Evolutionary conservation across 768 basidiomycete genomes (phyloP), one percentile per base, ranked within the genome.

Genomic region (Hericium coralloides): DNA sequence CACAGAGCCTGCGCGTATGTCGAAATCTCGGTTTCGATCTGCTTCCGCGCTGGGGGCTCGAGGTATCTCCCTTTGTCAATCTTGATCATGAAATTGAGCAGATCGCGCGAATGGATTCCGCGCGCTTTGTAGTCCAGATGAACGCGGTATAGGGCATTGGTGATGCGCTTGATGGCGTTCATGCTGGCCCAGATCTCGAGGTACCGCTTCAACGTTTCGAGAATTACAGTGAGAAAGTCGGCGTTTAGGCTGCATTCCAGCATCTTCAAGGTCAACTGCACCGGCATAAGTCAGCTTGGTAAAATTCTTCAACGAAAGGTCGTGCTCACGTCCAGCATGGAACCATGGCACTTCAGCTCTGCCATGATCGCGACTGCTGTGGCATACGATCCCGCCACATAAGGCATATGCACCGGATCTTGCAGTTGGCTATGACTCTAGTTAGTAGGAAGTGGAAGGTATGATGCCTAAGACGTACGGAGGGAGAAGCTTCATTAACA

Each of bases 181-280:
- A 92, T 88, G 58, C 85, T 88, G 12, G 80, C 79, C 89, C 89
- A 92, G 50, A 91, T 83, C 20, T 80, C 78, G 12, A 80, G 77
- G 63, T 85, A 85, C 7, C 85, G 81, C 58, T 82, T 79, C n/a
- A 92, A 74, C 4, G 82, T 83, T 60, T 87, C 83, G n/a, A 90
- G 76, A 1, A 88, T 78, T 0, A 80, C 79, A 3, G 75, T 74
- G 25, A 90, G 73, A 7, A 83, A 70, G 20, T 85, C 80, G 0
- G 72, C 68, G 37, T 79, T 75, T 4, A 72, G 72, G 2, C 80
- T 75, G 60, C 80, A 75, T 51, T 79, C 76, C 54, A 92, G 69
- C 36, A 84, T 69, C 26, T 60, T 65, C 23, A 75, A 55, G 26
- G 66, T 70, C 41, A 74, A 60, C 73, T 75, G 31, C 3, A 57